Evolutionary conservation across 805 yeast species (phyloP).

Genomic region (Ogataea haglerorum): DNA sequence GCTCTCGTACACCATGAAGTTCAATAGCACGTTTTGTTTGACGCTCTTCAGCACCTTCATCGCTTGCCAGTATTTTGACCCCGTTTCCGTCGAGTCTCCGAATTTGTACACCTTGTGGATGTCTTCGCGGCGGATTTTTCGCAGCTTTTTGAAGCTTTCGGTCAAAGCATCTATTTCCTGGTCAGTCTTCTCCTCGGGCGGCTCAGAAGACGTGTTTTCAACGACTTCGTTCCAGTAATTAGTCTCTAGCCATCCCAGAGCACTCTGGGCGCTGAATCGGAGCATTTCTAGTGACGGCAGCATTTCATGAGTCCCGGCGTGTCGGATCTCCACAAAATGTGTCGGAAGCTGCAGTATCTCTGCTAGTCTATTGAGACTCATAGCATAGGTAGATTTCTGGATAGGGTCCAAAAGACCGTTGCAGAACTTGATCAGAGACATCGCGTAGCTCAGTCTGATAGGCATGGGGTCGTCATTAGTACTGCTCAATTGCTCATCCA

Average conservation of each 20-base stretch:
- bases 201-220: slow-evolving; percentile 19
- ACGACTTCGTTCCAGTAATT: slow-evolving; percentile 63
- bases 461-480: slow-evolving; percentile 31
- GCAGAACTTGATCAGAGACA: slow-evolving; percentile 80
- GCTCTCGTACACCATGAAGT: slow-evolving; percentile 31
- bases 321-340: slow-evolving; percentile 85
- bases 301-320: slow-evolving; percentile 85
- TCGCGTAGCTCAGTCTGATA: slow-evolving; percentile 56
- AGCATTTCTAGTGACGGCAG: slow-evolving; percentile 70
- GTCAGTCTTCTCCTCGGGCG: slow-evolving; percentile 21
- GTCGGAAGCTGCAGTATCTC: slow-evolving; percentile 64
- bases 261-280: slow-evolving; percentile 55
- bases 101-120: slow-evolving; percentile 36
- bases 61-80: slow-evolving; percentile 41
- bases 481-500: slow-evolving; percentile 34
- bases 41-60: slow-evolving; percentile 26
- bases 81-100: slow-evolving; percentile 43
- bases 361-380: slow-evolving; percentile 76
- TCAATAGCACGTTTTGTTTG: slow-evolving; percentile 19
- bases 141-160: slow-evolving; percentile 42
- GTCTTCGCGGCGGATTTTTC: slow-evolving; percentile 47
- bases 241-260: slow-evolving; percentile 69
- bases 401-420: slow-evolving; percentile 87
- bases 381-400: slow-evolving; percentile 75
- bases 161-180: slow-evolving; percentile 23